Evolutionary conservation across 75 land plant species (phyloP).

Genomic region (Pinus taeda): DNA sequence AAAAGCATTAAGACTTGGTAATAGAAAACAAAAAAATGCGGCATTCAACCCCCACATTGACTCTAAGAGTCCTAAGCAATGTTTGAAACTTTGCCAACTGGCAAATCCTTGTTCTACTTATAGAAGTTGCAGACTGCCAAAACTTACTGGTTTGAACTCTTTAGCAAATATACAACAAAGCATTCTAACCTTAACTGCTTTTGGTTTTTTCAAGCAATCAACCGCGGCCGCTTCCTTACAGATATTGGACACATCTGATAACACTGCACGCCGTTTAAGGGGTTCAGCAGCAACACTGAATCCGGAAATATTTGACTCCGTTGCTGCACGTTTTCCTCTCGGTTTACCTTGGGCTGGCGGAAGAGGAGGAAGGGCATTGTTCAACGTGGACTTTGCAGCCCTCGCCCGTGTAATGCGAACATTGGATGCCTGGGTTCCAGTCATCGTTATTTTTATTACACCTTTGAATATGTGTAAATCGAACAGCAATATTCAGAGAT

Average conservation of each 20-base stretch:
- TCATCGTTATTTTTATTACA: background rate
- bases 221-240: background rate
- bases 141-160: background rate
- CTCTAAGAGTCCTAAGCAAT: background rate
- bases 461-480: no score
- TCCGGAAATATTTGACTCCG: slow-evolving; percentile 10
- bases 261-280: slow-evolving; percentile 38
- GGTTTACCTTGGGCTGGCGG: slow-evolving; percentile 9
- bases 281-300: background rate
- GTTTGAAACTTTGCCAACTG: background rate
- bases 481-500: no score
- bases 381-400: slow-evolving; percentile 24
- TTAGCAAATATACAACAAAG: background rate
- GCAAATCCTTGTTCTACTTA: background rate
- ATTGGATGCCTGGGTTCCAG: background rate
- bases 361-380: slow-evolving; percentile 10
- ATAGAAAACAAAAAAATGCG: no score
- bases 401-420: slow-evolving; percentile 41
- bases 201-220: background rate
- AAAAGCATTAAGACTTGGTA: no score
- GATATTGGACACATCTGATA: slow-evolving; percentile 37
- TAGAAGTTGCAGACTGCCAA: background rate
- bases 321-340: slow-evolving; percentile 27
- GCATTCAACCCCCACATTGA: no score
- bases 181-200: slow-evolving; percentile 1